Conservation (phyloP, 306 rosid species). For the Cicer arietinum region DNA sequence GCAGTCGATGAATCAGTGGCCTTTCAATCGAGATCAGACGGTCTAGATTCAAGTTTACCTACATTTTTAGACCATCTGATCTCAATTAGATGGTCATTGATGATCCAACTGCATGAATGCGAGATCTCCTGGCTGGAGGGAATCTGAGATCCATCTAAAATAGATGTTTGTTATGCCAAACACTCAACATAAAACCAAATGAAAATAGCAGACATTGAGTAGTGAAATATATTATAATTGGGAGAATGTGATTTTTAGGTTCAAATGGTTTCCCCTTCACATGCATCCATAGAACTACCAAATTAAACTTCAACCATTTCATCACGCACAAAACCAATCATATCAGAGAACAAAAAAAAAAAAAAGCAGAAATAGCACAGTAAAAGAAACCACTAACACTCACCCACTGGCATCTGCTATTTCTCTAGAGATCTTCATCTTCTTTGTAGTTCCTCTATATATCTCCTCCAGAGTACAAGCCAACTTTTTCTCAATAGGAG, state of each 20-base stretch:
- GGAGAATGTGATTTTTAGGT: background rate
- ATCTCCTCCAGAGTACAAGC: constrained; percentile 71
- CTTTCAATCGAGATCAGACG: too few relatives aligned
- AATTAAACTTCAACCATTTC: constrained; percentile 10
- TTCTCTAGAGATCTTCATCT: constrained; percentile 74
- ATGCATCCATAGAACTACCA: background rate
- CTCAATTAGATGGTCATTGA: too few relatives aligned
- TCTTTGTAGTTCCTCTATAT: constrained; percentile 61
- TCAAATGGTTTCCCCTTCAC: background rate
- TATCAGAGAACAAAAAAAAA: background rate
- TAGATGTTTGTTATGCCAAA: background rate
- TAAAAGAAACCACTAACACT: constrained; percentile 27
- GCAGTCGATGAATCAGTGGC: too few relatives aligned
- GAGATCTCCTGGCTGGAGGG: too few relatives aligned
- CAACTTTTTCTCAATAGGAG: constrained; percentile 62
- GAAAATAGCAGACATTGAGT: background rate
- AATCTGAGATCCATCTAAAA: too few relatives aligned
- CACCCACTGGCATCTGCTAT: constrained; percentile 64
- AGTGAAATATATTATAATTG: constrained; percentile 5
- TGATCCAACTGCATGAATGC: too few relatives aligned
- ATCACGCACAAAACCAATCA: constrained; percentile 21
- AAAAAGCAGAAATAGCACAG: background rate
- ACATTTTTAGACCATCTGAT: too few relatives aligned
- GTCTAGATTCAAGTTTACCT: too few relatives aligned
- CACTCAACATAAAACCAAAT: background rate